Conservation (phyloP, 2,329 filamentous ascomycete species). For the Fusarium algeriense region DNA sequence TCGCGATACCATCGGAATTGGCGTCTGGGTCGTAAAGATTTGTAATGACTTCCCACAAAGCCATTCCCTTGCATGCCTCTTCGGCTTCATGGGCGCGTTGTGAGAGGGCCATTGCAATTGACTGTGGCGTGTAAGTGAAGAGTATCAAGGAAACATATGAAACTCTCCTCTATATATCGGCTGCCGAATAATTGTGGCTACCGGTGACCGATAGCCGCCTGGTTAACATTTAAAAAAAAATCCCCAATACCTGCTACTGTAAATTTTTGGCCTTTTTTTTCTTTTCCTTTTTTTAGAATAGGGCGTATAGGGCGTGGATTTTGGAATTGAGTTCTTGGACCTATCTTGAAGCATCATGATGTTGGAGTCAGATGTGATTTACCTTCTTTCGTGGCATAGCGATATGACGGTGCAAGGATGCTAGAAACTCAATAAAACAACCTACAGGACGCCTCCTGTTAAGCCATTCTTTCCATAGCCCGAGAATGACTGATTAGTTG, state of each 20-base stretch:
- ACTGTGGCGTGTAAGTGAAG: not conserved
- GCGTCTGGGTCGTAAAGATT: conserved; percentile 57
- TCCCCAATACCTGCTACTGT: not conserved
- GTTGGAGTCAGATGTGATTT: not conserved
- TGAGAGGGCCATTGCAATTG: conserved; percentile 45
- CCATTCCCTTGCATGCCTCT: conserved; percentile 44
- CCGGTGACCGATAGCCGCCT: conserved; percentile 32
- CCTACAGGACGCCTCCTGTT: not conserved
- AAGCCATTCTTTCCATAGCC: not conserved
- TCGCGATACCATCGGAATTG: conserved; percentile 61
- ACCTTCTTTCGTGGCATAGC: not conserved
- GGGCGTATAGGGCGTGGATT: not conserved
- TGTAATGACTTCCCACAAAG: conserved; percentile 59
- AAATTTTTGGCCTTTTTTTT: not conserved
- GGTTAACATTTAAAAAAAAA: not conserved
- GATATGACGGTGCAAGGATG: not conserved
- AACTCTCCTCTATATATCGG: conserved; percentile 5
- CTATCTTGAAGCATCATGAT: not conserved
- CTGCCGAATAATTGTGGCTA: conserved; percentile 10
- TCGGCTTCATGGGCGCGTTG: conserved; percentile 47
- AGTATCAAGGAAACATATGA: conserved; percentile 1
- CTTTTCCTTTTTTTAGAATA: not conserved
- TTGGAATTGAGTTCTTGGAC: not conserved
- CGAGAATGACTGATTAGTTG: not conserved
- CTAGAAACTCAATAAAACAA: not conserved